These are phyloP conservation scores for Botrytis fabae DNA, from an alignment of 2,329 filamentous ascomycete species.

Conservation along the genomic window DNA sequence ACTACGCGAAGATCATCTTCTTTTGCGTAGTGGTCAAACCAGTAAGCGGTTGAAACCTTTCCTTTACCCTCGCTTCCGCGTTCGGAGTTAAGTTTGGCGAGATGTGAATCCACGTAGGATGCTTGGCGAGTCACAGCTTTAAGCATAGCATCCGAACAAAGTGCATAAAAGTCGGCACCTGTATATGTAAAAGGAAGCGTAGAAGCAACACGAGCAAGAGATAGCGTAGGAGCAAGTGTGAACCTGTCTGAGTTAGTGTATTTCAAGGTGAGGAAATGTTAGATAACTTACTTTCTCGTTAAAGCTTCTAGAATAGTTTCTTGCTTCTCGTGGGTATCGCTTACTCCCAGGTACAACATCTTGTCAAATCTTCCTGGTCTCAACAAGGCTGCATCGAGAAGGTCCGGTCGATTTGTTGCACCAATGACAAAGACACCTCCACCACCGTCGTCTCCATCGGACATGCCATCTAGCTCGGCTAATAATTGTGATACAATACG, in stretches of 20 bases:
- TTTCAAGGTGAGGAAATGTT: constrained; percentile 16
- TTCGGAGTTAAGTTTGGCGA: constrained; percentile 64
- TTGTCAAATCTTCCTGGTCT: constrained; percentile 94
- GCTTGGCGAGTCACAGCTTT: constrained; percentile 95
- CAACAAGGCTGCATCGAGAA: constrained; percentile 85
- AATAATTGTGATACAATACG: constrained; percentile 93
- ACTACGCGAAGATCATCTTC: constrained; percentile 81
- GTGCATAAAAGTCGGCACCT: constrained; percentile 92
- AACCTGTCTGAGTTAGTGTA: constrained; percentile 60
- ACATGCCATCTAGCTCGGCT: constrained; percentile 97
- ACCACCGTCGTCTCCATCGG: constrained; percentile 75
- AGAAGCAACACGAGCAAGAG: constrained; percentile 71
- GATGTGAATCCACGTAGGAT: constrained; percentile 77
- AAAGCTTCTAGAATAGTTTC: constrained; percentile 90
- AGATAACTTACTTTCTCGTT: constrained; percentile 78
- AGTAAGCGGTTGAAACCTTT: constrained; percentile 78
- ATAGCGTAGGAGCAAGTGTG: constrained; percentile 75
- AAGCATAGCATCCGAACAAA: constrained; percentile 98
- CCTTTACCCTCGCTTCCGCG: constrained; percentile 35
- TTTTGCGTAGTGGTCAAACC: constrained; percentile 89
- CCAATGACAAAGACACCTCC: constrained; percentile 96
- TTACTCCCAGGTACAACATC: constrained; percentile 96
- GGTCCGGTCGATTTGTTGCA: constrained; percentile 90
- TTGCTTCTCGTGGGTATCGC: constrained; percentile 96
- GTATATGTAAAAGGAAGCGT: constrained; percentile 93